phyloP scores from a whole-genome alignment of 2,329 filamentous ascomycete species.

The Juglanconis oblonga region DNA sequence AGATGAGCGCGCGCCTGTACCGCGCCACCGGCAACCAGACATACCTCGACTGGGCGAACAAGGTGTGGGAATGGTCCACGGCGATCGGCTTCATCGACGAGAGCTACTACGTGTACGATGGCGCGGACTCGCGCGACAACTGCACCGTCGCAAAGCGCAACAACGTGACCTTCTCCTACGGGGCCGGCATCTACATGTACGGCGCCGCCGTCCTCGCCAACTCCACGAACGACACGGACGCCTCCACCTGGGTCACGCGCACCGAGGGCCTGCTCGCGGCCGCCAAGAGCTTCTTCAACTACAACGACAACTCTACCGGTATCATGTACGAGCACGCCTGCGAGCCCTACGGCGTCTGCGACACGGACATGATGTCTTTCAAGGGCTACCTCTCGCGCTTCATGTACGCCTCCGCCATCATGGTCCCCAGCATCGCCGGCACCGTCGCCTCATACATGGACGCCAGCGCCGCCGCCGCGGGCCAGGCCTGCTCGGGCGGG shows the following conservation, averaged over 20 bases:
- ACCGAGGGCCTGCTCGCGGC: conserved; percentile 51
- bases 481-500: conserved; percentile 55
- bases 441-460: conserved; percentile 47
- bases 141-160: conserved; percentile 47
- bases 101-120: conserved; percentile 59
- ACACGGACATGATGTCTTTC: conserved; percentile 63
- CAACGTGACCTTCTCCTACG: conserved; percentile 61
- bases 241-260: conserved; percentile 52
- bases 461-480: conserved; percentile 54
- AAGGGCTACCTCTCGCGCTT: conserved; percentile 67
- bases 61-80: conserved; percentile 64
- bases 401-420: conserved; percentile 55
- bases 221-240: conserved; percentile 56
- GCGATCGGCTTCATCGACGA: conserved; percentile 55
- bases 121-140: conserved; percentile 51
- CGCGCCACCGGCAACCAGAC: conserved; percentile 65
- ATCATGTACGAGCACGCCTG: conserved; percentile 68
- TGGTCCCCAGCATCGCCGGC: conserved; percentile 52
- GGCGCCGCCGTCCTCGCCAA: conserved; percentile 64
- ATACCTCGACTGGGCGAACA: conserved; percentile 64
- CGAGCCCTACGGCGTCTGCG: conserved; percentile 55
- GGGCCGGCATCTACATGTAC: conserved; percentile 62
- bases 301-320: conserved; percentile 49
- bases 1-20: conserved; percentile 72
- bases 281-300: conserved; percentile 50